Evolutionary conservation across 257 asterid genomes (phyloP).

Genomic region (Ballota nigra): DNA sequence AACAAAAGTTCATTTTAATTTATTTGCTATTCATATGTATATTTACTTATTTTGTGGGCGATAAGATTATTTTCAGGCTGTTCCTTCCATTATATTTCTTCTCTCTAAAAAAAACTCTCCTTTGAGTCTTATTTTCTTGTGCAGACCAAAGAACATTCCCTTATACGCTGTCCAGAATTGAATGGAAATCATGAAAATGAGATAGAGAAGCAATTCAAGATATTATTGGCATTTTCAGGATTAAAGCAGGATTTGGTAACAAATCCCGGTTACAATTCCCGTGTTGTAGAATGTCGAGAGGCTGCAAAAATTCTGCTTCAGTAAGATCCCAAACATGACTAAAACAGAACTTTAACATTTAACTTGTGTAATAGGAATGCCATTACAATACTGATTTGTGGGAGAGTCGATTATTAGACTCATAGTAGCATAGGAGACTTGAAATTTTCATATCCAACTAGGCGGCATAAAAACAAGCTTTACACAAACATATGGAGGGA

Average conservation of each 20-base stretch:
- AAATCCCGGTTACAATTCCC: conserved; percentile 85
- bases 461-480: background rate
- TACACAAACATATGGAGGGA: background rate
- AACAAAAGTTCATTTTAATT: background rate
- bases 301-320: conserved; percentile 74
- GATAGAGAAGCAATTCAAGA: conserved; percentile 51
- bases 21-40: background rate
- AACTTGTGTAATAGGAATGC: background rate
- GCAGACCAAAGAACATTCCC: conserved; percentile 85
- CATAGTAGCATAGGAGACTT: too few species aligned
- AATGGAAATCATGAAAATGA: conserved; percentile 30
- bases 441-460: background rate
- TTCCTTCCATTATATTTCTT: background rate
- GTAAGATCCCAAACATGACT: conserved; percentile 43
- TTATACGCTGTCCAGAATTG: conserved; percentile 50
- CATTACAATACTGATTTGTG: background rate
- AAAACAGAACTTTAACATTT: background rate
- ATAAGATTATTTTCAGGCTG: background rate
- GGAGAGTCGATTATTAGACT: background rate
- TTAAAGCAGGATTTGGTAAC: conserved; percentile 81
- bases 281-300: conserved; percentile 86
- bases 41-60: background rate
- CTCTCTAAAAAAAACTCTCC: background rate
- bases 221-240: conserved; percentile 89
- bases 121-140: conserved; percentile 27